Conservation (phyloP, 352 stramenopile species). For the Pythium grandisporangium region DNA sequence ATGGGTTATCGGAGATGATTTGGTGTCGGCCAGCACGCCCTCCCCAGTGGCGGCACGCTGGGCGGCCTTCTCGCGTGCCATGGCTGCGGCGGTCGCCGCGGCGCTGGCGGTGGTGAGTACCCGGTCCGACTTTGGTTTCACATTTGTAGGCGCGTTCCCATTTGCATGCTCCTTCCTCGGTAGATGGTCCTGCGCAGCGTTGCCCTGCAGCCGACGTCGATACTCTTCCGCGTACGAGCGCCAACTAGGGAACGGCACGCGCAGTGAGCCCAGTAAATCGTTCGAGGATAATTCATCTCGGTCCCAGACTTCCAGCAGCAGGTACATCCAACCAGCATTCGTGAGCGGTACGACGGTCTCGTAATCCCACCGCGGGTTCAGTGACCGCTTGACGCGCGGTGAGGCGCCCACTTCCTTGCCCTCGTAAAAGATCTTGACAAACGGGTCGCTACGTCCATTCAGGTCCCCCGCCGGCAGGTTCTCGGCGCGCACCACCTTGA, state of each 20-base stretch:
- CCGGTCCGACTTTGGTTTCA: constrained; percentile 10
- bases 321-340: constrained; percentile 43
- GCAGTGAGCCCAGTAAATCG: constrained; percentile 57
- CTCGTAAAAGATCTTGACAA: constrained; percentile 68
- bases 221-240: constrained; percentile 35
- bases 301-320: constrained; percentile 67
- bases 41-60: neutral
- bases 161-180: constrained; percentile 9
- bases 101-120: constrained; percentile 27
- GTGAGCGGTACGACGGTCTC: constrained; percentile 46
- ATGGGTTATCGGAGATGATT: no score
- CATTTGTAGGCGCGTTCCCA: constrained; percentile 11
- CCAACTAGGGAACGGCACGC: constrained; percentile 67
- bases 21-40: no score
- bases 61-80: neutral
- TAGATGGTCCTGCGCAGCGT: constrained; percentile 1
- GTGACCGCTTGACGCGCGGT: constrained; percentile 55
- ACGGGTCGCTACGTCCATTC: constrained; percentile 64
- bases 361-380: constrained; percentile 72
- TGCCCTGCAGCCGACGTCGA: constrained; percentile 14
- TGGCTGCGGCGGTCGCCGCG: constrained; percentile 3
- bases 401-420: constrained; percentile 58
- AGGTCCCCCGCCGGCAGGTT: constrained; percentile 50
- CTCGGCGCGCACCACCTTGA: constrained; percentile 74
- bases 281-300: constrained; percentile 60